Conservation (phyloP, 371 early-diverging fungal genomes). For the Mucor mucedo region DNA sequence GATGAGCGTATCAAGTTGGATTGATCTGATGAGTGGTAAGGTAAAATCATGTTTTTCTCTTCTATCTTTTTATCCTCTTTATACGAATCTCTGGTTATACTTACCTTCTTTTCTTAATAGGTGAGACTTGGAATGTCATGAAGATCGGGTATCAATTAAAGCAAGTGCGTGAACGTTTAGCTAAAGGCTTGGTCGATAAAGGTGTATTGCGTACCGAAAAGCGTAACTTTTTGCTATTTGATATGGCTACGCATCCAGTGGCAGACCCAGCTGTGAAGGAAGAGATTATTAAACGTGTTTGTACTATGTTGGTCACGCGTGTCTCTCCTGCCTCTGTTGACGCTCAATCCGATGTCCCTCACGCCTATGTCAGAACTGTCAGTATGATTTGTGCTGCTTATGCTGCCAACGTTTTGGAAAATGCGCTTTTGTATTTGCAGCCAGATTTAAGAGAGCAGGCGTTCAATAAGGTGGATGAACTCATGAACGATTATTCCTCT, state of each 20-base stretch:
- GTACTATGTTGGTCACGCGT: constrained; percentile 73
- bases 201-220: constrained; percentile 96
- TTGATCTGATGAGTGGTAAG: constrained; percentile 95
- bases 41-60: background rate
- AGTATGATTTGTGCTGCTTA: constrained; percentile 94
- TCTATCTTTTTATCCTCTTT: background rate
- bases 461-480: constrained; percentile 85
- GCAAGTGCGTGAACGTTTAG: constrained; percentile 95
- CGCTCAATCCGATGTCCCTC: constrained; percentile 48
- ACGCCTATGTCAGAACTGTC: constrained; percentile 74
- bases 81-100: background rate
- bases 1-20: constrained; percentile 90
- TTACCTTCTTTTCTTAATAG: constrained; percentile 38
- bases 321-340: constrained; percentile 47
- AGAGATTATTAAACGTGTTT: constrained; percentile 79
- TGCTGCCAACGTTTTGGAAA: constrained; percentile 95
- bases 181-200: constrained; percentile 97
- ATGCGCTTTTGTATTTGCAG: constrained; percentile 84
- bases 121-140: constrained; percentile 97
- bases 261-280: constrained; percentile 87
- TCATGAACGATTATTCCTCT: constrained; percentile 83
- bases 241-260: constrained; percentile 95
- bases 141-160: constrained; percentile 96
- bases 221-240: constrained; percentile 92
- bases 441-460: constrained; percentile 88